These are phyloP conservation scores for Purpureocillium lavendulum DNA, from an alignment of 2,329 filamentous ascomycete species.

Conservation along the genomic window DNA sequence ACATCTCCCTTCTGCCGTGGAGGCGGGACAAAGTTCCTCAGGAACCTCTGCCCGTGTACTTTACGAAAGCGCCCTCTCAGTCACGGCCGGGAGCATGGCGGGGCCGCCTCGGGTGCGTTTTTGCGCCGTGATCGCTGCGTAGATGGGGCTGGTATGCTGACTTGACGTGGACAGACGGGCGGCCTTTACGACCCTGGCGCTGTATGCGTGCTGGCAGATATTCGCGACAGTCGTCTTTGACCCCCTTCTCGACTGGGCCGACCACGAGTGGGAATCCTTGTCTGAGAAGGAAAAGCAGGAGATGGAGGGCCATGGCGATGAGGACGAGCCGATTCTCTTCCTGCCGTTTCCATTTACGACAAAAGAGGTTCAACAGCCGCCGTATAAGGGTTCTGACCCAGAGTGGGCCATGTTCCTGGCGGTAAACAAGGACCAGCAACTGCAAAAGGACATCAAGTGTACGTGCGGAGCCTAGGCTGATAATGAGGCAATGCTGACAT, in stretches of 20 bases:
- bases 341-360: slow-evolving; percentile 55
- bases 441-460: slow-evolving; percentile 40
- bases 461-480: slow-evolving; percentile 11
- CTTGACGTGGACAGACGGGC: slow-evolving; percentile 13
- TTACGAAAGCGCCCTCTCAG: slow-evolving; percentile 12
- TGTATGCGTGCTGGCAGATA: slow-evolving; percentile 30
- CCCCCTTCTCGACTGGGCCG: slow-evolving; percentile 32
- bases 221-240: slow-evolving; percentile 38
- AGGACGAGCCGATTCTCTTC: slow-evolving; percentile 40
- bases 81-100: slow-evolving; percentile 11
- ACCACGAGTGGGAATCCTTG: slow-evolving; percentile 32
- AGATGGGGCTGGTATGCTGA: neutral
- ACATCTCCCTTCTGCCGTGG: slow-evolving; percentile 26
- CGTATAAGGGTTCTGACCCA: slow-evolving; percentile 49
- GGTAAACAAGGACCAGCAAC: slow-evolving; percentile 43
- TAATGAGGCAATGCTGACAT: slow-evolving; percentile 8
- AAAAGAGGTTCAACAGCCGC: slow-evolving; percentile 34
- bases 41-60: slow-evolving; percentile 22
- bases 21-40: slow-evolving; percentile 12
- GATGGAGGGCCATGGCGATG: slow-evolving; percentile 30
- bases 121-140: neutral
- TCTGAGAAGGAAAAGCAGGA: slow-evolving; percentile 35
- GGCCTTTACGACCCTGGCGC: slow-evolving; percentile 21
- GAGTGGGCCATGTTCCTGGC: slow-evolving; percentile 56
- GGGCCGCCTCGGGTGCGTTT: slow-evolving; percentile 19